phyloP scores from a whole-genome alignment of 2,329 filamentous ascomycete genomes.

The Fusarium odoratissimum region DNA sequence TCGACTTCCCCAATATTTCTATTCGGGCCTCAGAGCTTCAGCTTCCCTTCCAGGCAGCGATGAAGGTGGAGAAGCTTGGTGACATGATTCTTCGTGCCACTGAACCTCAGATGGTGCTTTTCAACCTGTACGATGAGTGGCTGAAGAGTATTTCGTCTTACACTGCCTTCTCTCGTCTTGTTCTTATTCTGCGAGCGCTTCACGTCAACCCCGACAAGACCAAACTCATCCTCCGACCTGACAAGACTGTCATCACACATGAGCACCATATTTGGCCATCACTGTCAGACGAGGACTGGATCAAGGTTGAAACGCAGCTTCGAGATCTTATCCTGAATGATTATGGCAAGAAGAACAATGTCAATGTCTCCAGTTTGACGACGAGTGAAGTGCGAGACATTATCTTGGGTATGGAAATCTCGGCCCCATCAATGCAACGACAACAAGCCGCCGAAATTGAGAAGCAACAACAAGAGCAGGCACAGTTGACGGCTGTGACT shows the following conservation, averaged over 20 bases:
- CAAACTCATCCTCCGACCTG: conserved; percentile 91
- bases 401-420: conserved; percentile 99
- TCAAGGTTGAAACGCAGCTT: conserved; percentile 97
- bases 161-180: conserved; percentile 95
- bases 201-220: conserved; percentile 99
- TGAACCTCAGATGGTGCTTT: conserved; percentile 99
- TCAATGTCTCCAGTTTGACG: conserved; percentile 96
- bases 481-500: conserved; percentile 95
- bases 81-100: conserved; percentile 99
- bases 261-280: conserved; percentile 99
- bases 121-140: conserved; percentile 99
- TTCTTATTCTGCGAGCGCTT: conserved; percentile 91
- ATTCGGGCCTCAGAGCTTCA: conserved; percentile 97
- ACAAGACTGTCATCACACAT: conserved; percentile 98
- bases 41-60: conserved; percentile 97
- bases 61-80: conserved; percentile 99
- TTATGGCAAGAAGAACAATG: conserved; percentile 99
- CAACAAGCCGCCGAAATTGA: conserved; percentile 99
- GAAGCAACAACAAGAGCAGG: conserved; percentile 97
- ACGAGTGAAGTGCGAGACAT: conserved; percentile 98
- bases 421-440: conserved; percentile 95
- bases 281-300: conserved; percentile 95
- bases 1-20: conserved; percentile 99
- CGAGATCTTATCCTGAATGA: conserved; percentile 97
- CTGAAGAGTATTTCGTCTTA: conserved; percentile 98